phyloP scores from a whole-genome alignment of 208 protist genomes.

The Trypanosoma grayi region DNA sequence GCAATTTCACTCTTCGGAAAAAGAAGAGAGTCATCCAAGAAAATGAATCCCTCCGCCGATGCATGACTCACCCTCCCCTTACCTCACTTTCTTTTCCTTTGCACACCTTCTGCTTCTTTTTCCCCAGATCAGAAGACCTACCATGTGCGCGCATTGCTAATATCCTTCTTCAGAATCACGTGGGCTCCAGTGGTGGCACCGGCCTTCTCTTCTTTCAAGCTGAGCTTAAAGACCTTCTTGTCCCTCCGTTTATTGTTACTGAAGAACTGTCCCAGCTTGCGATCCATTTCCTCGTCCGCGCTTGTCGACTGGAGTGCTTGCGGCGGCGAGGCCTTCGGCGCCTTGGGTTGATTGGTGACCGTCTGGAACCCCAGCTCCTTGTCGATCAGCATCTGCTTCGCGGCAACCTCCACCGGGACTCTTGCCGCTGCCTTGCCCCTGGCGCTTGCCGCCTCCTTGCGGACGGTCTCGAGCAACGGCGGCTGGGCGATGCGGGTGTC shows the following conservation, averaged over 20 bases:
- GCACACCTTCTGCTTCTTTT: neutral
- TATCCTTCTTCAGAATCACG: conserved; percentile 49
- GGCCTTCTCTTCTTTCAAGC: conserved; percentile 25
- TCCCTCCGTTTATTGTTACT: conserved; percentile 41
- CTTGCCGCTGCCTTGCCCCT: neutral
- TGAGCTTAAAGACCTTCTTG: conserved; percentile 29
- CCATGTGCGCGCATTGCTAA: conserved; percentile 47
- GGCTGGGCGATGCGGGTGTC: conserved; percentile 53
- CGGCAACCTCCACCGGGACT: neutral
- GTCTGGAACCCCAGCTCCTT: conserved; percentile 52
- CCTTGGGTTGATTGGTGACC: conserved; percentile 28
- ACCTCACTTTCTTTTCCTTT: too few relatives aligned
- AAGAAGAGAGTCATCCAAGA: neutral
- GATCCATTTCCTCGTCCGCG: conserved; percentile 56
- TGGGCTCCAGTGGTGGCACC: conserved; percentile 24
- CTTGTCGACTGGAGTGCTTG: conserved; percentile 7
- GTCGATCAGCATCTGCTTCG: conserved; percentile 44
- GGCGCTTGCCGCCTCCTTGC: conserved; percentile 10
- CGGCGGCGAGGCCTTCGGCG: conserved; percentile 7
- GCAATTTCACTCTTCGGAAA: too few relatives aligned
- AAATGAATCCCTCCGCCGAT: neutral
- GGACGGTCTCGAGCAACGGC: conserved; percentile 43
- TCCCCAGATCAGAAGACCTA: too few relatives aligned
- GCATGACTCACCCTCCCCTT: neutral
- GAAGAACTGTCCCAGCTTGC: conserved; percentile 75